phyloP scores from a whole-genome alignment of 768 basidiomycete genomes.

The Lentinula raphanica region DNA sequence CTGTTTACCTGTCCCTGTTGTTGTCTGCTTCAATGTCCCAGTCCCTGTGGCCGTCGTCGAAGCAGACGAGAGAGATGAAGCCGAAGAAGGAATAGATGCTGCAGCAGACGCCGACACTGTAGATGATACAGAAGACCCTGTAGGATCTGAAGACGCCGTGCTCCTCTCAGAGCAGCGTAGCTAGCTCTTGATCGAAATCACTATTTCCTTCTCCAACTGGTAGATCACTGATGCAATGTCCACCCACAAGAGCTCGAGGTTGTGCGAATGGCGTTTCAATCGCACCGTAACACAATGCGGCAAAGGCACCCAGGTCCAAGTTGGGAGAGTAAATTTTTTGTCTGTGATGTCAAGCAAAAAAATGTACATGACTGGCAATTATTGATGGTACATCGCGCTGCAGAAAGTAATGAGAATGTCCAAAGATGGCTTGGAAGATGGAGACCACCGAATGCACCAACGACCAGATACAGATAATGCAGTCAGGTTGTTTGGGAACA shows the following conservation, averaged over 20 bases:
- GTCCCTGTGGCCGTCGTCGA: too few relatives aligned
- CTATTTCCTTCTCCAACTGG: constrained; percentile 51
- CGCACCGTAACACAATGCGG: constrained; percentile 49
- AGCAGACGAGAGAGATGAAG: too few relatives aligned
- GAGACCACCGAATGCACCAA: constrained; percentile 47
- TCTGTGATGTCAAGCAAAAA: background rate
- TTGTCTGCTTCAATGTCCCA: too few relatives aligned
- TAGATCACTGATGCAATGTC: constrained; percentile 48
- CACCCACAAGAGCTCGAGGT: constrained; percentile 45
- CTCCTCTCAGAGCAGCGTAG: constrained; percentile 43
- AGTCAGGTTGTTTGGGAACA: constrained; percentile 9
- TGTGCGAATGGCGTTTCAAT: constrained; percentile 50
- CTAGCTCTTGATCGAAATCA: constrained; percentile 67
- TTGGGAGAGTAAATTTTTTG: background rate
- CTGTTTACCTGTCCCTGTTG: too few relatives aligned
- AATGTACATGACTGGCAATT: constrained; percentile 42
- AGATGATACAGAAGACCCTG: too few relatives aligned
- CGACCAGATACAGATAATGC: constrained; percentile 45
- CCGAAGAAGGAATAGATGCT: too few relatives aligned
- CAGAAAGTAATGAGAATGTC: constrained; percentile 42
- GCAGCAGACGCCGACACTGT: too few relatives aligned
- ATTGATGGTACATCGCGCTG: constrained; percentile 40
- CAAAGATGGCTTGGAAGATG: constrained; percentile 45
- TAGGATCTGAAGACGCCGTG: too few relatives aligned
- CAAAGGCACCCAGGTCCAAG: constrained; percentile 42